Percentiles rank a stretch among this genome's conserved stretches.
Conservation (phyloP, 805 yeast species). For the Zygosaccharomyces siamensis region DNA sequence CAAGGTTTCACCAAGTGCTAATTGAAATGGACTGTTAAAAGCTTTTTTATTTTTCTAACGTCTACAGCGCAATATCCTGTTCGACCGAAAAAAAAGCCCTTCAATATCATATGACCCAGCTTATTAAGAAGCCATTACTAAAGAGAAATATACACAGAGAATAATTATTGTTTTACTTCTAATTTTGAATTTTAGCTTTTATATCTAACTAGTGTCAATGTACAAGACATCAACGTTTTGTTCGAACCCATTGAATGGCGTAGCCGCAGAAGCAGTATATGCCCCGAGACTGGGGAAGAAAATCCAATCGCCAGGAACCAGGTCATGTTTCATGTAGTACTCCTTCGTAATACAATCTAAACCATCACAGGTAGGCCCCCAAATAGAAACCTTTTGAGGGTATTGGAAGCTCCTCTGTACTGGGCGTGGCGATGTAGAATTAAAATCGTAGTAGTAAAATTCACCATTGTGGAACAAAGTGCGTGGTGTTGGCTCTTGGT, state of each 20-base stretch:
- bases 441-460: slow-evolving; percentile 39
- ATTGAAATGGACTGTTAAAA: background rate
- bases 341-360: slow-evolving; percentile 70
- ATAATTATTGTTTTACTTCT: background rate
- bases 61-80: background rate
- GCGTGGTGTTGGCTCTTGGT: slow-evolving; percentile 69
- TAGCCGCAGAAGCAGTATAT: slow-evolving; percentile 88
- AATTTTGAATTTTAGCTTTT: background rate
- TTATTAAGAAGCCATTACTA: background rate
- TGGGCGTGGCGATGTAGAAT: slow-evolving; percentile 20
- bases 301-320: slow-evolving; percentile 87
- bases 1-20: background rate
- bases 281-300: slow-evolving; percentile 84
- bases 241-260: slow-evolving; percentile 85
- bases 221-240: slow-evolving; percentile 56
- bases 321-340: slow-evolving; percentile 50
- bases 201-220: slow-evolving; percentile 41
- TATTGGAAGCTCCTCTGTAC: slow-evolving; percentile 6
- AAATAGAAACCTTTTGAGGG: slow-evolving; percentile 55
- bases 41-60: background rate
- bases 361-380: slow-evolving; percentile 99
- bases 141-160: background rate
- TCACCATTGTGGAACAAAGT: slow-evolving; percentile 54
- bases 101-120: background rate
- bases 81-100: background rate